These are phyloP conservation scores for Puccinia polysora DNA, from an alignment of 1,284 basidiomycete species.

Conservation along the genomic window DNA sequence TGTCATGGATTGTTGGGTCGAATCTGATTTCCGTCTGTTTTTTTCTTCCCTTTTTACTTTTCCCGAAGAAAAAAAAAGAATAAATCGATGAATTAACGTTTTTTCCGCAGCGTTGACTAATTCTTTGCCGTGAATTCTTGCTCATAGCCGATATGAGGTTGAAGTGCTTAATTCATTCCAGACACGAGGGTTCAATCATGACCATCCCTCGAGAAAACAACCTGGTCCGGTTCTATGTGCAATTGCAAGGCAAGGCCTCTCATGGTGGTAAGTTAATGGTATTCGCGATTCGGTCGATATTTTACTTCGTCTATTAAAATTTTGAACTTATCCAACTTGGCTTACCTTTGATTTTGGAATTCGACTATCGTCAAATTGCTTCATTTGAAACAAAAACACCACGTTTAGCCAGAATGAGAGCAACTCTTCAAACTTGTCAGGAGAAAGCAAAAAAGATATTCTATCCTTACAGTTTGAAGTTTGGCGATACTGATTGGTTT, in stretches of 20 bases:
- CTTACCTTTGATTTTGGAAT: neutral
- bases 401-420: constrained; percentile 49
- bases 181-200: constrained; percentile 51
- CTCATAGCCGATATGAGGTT: constrained; percentile 46
- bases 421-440: constrained; percentile 53
- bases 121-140: constrained; percentile 43
- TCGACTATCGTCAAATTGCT: neutral
- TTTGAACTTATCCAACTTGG: neutral
- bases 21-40: constrained; percentile 44
- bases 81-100: neutral
- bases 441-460: constrained; percentile 54
- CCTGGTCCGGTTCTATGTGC: constrained; percentile 52
- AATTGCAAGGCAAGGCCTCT: constrained; percentile 47
- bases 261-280: constrained; percentile 16
- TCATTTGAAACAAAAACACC: neutral
- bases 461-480: constrained; percentile 54
- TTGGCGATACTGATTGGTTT: constrained; percentile 54
- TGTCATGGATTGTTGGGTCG: constrained; percentile 50
- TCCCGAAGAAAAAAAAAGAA: no score
- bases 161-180: constrained; percentile 52
- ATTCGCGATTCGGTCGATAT: neutral
- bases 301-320: neutral
- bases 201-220: constrained; percentile 51
- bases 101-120: constrained; percentile 47
- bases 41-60: neutral